phyloP scores from a whole-genome alignment of 148 eudicot species.

The Agrostemma githago region DNA sequence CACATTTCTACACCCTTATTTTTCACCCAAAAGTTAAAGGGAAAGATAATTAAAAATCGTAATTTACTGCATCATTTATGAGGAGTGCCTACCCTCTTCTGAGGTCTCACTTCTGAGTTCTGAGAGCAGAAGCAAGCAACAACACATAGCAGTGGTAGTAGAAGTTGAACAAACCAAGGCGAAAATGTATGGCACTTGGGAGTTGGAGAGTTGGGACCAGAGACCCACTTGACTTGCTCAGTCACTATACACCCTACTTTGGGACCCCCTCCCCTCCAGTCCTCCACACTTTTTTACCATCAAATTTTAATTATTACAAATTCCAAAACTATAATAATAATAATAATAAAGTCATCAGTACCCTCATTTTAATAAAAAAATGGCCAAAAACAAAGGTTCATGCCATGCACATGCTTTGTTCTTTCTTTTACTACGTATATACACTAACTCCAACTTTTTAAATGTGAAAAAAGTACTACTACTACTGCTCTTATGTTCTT shows the following conservation, averaged over 20 bases:
- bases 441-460: background rate
- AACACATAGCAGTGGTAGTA: no score
- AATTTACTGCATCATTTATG: no score
- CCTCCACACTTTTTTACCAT: background rate
- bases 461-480: background rate
- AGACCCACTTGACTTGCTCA: constrained; percentile 28
- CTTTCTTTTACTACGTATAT: background rate
- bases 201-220: constrained; percentile 16
- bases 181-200: constrained; percentile 14
- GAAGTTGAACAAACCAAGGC: background rate
- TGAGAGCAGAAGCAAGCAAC: no score
- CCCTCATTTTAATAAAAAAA: background rate
- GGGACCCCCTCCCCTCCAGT: constrained; percentile 15
- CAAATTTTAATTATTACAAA: background rate
- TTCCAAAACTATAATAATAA: constrained; percentile 1
- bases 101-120: no score
- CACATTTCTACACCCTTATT: no score
- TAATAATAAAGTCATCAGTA: background rate
- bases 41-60: no score
- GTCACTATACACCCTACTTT: background rate
- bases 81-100: no score
- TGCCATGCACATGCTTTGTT: constrained; percentile 5
- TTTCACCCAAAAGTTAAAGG: no score
- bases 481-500: background rate
- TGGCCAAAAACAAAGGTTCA: background rate